These are phyloP conservation scores for Gaertneriomyces semiglobifer DNA, from an alignment of 192 early-diverging fungal genomes.

Conservation along the genomic window DNA sequence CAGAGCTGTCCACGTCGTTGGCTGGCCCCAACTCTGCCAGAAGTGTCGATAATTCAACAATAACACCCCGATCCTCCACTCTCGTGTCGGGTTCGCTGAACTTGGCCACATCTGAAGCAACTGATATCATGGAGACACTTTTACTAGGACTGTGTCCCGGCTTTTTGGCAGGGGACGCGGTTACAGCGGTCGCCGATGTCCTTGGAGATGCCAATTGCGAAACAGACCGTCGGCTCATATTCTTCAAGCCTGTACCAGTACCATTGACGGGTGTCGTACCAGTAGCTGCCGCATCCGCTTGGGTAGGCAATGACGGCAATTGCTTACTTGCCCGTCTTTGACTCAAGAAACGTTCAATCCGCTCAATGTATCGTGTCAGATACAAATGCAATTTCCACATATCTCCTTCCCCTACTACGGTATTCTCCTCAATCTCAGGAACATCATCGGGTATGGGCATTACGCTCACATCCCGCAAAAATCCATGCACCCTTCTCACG, in stretches of 20 bases:
- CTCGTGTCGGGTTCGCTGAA: no score
- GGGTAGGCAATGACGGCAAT: no score
- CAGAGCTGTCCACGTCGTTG: slow-evolving; percentile 43
- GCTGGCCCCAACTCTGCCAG: slow-evolving; percentile 86
- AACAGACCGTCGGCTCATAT: slow-evolving; percentile 16
- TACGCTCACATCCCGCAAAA: slow-evolving; percentile 73
- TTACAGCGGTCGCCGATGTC: background rate
- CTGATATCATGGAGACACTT: slow-evolving; percentile 47
- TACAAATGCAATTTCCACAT: slow-evolving; percentile 39
- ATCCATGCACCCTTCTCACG: slow-evolving; percentile 72
- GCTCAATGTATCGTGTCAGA: slow-evolving; percentile 41
- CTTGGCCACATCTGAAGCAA: no score
- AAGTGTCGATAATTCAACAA: slow-evolving; percentile 62
- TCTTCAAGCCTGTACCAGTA: background rate
- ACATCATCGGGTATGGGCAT: background rate
- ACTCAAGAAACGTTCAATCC: slow-evolving; percentile 29
- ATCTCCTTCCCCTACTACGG: slow-evolving; percentile 25
- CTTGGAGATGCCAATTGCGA: slow-evolving; percentile 7
- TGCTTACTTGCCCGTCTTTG: no score
- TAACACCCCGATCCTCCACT: no score
- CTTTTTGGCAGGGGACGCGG: background rate
- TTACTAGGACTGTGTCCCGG: background rate
- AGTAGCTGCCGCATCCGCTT: no score
- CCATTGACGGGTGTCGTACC: no score
- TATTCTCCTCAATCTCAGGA: no score